phyloP scores from a whole-genome alignment of 768 basidiomycete species.

The Tylopilus rubrobrunneus region DNA sequence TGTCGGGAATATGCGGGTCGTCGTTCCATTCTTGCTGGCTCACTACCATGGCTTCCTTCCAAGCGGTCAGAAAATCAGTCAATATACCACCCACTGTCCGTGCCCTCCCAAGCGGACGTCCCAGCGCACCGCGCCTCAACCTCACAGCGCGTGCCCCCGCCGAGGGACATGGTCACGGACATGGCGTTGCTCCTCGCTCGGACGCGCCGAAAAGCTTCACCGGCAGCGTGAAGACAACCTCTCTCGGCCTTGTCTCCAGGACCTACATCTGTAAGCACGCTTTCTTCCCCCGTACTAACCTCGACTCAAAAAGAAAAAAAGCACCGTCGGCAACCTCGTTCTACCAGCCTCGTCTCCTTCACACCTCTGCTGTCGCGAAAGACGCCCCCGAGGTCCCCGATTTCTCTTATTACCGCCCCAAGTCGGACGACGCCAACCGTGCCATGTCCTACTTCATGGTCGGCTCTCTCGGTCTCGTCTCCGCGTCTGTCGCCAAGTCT shows the following conservation, averaged over 20 bases:
- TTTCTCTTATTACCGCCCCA: constrained; percentile 75
- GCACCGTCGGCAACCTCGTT: constrained; percentile 52
- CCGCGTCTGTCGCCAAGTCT: constrained; percentile 92
- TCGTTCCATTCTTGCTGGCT: not conserved
- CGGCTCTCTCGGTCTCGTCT: constrained; percentile 87
- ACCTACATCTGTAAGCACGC: constrained; percentile 56
- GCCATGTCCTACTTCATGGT: constrained; percentile 88
- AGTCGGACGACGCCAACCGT: constrained; percentile 63
- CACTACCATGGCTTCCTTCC: constrained; percentile 49
- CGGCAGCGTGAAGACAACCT: constrained; percentile 45
- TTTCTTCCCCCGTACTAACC: constrained; percentile 15
- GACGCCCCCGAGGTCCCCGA: constrained; percentile 86
- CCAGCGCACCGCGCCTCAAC: constrained; percentile 71
- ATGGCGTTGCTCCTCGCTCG: constrained; percentile 54
- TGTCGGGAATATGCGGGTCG: constrained; percentile 37
- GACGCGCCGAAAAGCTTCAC: constrained; percentile 64
- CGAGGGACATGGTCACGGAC: constrained; percentile 54
- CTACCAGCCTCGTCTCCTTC: constrained; percentile 68
- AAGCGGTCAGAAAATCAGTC: constrained; percentile 77
- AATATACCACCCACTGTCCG: constrained; percentile 80
- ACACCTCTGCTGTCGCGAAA: constrained; percentile 66
- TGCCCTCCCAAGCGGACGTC: constrained; percentile 75
- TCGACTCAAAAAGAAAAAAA: constrained; percentile 6
- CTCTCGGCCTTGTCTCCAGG: constrained; percentile 58
- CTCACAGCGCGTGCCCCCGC: constrained; percentile 62